Evolutionary conservation across 192 early-diverging fungal species (phyloP).

Genomic region (Lunasporangiospora selenospora): DNA sequence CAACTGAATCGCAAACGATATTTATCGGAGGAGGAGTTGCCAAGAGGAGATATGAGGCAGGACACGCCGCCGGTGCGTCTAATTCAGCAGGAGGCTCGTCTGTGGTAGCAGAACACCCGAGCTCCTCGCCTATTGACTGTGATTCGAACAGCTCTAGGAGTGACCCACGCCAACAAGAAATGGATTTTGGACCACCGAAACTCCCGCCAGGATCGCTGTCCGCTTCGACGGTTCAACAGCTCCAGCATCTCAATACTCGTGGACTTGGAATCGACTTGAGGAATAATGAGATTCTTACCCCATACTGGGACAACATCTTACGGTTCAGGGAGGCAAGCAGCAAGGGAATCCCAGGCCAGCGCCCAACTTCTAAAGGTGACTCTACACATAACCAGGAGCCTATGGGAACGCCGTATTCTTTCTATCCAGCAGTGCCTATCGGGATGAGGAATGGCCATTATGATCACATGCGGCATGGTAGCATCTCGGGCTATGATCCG

Average conservation of each 20-base stretch:
- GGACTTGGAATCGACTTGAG: neutral
- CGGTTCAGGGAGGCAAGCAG: constrained; percentile 20
- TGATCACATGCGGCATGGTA: constrained; percentile 4
- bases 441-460: constrained; percentile 4
- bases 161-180: neutral
- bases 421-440: constrained; percentile 21
- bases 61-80: neutral
- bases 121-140: constrained; percentile 1
- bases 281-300: constrained; percentile 21
- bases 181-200: too few species aligned
- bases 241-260: constrained; percentile 1
- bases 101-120: neutral
- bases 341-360: constrained; percentile 6
- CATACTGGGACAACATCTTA: constrained; percentile 34
- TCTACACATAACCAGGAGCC: neutral
- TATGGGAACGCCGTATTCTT: constrained; percentile 2
- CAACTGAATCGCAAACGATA: neutral
- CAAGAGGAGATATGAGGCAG: constrained; percentile 10
- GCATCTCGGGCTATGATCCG: constrained; percentile 10
- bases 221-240: neutral
- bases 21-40: constrained; percentile 14
- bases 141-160: neutral
- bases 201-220: neutral
- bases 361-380: constrained; percentile 6
- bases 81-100: neutral